Evolutionary conservation across 805 yeast species (phyloP).

Genomic region (Kuraishia molischiana): DNA sequence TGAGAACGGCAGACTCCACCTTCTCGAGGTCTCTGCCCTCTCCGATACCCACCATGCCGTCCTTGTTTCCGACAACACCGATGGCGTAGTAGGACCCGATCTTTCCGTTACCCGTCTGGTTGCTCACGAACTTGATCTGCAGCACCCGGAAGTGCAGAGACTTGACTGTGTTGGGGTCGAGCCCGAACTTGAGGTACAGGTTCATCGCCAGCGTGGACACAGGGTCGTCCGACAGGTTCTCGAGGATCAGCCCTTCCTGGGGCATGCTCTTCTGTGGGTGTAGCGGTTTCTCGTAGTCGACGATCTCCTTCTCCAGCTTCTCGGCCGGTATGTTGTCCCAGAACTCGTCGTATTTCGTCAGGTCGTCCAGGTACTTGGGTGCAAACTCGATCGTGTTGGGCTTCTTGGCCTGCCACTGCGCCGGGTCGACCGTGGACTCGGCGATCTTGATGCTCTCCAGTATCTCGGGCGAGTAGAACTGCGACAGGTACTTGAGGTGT

Average conservation of each 20-base stretch:
- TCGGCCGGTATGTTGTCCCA: slow-evolving; percentile 48
- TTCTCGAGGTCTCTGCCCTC: slow-evolving; percentile 86
- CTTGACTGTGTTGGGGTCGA: slow-evolving; percentile 49
- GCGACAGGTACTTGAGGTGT: slow-evolving; percentile 49
- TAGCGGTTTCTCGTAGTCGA: slow-evolving; percentile 5
- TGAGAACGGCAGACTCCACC: slow-evolving; percentile 61
- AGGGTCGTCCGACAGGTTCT: slow-evolving; percentile 3
- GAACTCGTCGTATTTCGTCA: slow-evolving; percentile 57
- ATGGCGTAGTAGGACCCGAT: slow-evolving; percentile 73
- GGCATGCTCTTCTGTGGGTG: slow-evolving; percentile 4
- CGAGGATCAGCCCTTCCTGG: slow-evolving; percentile 6
- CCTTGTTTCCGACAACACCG: slow-evolving; percentile 85
- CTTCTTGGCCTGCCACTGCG: slow-evolving; percentile 38
- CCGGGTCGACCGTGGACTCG: slow-evolving; percentile 64
- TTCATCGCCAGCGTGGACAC: slow-evolving; percentile 34
- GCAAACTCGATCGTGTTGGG: slow-evolving; percentile 44
- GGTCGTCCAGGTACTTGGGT: slow-evolving; percentile 66
- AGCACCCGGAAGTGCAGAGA: slow-evolving; percentile 56
- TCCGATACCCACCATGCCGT: slow-evolving; percentile 92
- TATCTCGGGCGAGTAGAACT: slow-evolving; percentile 76
- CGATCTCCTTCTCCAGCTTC: slow-evolving; percentile 1
- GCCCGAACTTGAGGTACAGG: slow-evolving; percentile 56
- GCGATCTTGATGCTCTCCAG: slow-evolving; percentile 76
- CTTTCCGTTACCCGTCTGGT: slow-evolving; percentile 90
- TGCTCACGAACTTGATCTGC: slow-evolving; percentile 71